phyloP scores from a whole-genome alignment of 2,329 filamentous ascomycete species.

The Sporothrix mexicana region DNA sequence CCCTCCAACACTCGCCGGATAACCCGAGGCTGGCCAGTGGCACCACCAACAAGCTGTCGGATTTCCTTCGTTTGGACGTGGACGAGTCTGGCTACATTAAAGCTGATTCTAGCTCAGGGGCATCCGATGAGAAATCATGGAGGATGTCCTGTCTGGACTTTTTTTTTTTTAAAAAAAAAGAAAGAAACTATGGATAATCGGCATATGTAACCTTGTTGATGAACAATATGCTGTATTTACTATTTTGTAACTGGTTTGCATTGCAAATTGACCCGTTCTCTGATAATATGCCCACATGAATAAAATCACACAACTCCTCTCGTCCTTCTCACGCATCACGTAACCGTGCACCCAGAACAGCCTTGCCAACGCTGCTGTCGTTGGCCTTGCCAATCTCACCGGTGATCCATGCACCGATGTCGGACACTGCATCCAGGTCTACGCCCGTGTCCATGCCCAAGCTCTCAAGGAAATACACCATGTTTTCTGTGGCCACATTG shows the following conservation, averaged over 20 bases:
- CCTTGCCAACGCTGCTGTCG: conserved; percentile 68
- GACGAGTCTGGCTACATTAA: neutral
- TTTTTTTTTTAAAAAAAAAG: too few relatives aligned
- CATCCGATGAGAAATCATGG: neutral
- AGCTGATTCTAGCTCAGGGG: neutral
- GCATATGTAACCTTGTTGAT: too few relatives aligned
- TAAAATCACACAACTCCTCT: neutral
- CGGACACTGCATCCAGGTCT: conserved; percentile 67
- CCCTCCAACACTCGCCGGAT: neutral
- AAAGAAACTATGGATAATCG: too few relatives aligned
- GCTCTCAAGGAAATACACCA: conserved; percentile 78
- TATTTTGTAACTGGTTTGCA: too few relatives aligned
- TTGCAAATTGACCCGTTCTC: neutral
- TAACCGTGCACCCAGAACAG: conserved; percentile 59
- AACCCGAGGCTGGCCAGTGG: neutral
- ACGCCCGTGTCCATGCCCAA: conserved; percentile 77
- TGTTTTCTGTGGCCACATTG: conserved; percentile 83
- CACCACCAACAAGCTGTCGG: neutral
- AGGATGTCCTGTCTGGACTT: too few relatives aligned
- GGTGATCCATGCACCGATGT: conserved; percentile 76
- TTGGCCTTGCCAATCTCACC: conserved; percentile 66
- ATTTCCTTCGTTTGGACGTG: neutral
- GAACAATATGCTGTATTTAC: neutral
- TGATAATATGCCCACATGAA: neutral
- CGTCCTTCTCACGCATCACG: conserved; percentile 32